Conservation (phyloP, 257 asterid species). For the Nicotiana undulata region DNA sequence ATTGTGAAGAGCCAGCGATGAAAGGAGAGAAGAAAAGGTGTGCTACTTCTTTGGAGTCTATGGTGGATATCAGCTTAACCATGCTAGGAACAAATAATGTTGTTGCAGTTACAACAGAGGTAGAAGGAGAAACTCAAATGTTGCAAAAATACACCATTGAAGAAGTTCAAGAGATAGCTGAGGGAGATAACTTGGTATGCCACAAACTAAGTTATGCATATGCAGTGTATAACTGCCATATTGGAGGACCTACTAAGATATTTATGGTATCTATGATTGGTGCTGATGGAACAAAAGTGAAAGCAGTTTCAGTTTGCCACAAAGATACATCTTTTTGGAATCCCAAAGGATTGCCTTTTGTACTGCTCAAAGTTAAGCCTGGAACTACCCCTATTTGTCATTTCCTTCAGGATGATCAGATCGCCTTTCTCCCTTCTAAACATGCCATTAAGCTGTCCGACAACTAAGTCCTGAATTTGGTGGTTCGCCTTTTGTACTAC, state of each 20-base stretch:
- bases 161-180: not conserved
- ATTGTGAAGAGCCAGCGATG: not conserved
- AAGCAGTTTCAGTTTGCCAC: conserved; percentile 8
- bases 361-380: conserved; percentile 6
- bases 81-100: conserved; percentile 7
- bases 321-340: conserved; percentile 8
- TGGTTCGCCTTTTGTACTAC: too few species aligned
- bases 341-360: conserved; percentile 8
- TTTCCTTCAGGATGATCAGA: conserved; percentile 10
- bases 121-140: not conserved
- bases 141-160: not conserved
- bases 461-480: too few species aligned
- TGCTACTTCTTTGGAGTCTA: conserved; percentile 9
- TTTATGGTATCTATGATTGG: conserved; percentile 3
- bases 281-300: not conserved
- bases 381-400: conserved; percentile 5
- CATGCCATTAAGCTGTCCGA: too few species aligned
- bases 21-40: not conserved
- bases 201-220: conserved; percentile 5
- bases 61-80: not conserved
- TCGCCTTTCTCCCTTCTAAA: not conserved
- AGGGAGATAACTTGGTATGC: not conserved
- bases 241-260: not conserved
- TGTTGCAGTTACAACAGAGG: conserved; percentile 1
- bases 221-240: conserved; percentile 10